Conservation (phyloP, 352 stramenopile genomes). For the Pythium guiyangense region DNA sequence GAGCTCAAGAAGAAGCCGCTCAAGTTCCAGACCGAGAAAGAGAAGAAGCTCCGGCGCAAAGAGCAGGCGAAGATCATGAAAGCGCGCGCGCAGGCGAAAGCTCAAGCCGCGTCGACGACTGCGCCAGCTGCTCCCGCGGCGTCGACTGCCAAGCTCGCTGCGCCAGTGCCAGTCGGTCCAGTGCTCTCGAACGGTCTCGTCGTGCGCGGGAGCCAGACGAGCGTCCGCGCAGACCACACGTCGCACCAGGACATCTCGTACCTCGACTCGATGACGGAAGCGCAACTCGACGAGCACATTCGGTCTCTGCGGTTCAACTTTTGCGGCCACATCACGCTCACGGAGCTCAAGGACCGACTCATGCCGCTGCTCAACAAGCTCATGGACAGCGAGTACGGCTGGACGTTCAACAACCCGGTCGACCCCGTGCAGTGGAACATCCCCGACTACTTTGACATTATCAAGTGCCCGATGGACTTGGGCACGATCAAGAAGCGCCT, state of each 20-base stretch:
- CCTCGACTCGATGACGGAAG: slow-evolving; percentile 83
- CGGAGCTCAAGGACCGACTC: slow-evolving; percentile 78
- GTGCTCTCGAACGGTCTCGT: slow-evolving; percentile 55
- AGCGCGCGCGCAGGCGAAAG: slow-evolving; percentile 67
- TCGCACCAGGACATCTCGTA: slow-evolving; percentile 87
- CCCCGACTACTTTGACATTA: slow-evolving; percentile 89
- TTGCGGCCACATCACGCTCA: slow-evolving; percentile 77
- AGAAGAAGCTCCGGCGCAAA: slow-evolving; percentile 82
- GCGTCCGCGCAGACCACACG: slow-evolving; percentile 50
- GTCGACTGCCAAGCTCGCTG: background rate
- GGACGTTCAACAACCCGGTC: slow-evolving; percentile 93
- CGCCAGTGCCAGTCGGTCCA: slow-evolving; percentile 2
- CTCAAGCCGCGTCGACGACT: slow-evolving; percentile 27
- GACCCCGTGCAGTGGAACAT: slow-evolving; percentile 94
- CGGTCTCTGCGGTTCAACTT: slow-evolving; percentile 87
- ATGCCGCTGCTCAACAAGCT: slow-evolving; percentile 82
- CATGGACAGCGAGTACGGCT: slow-evolving; percentile 87
- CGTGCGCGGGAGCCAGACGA: slow-evolving; percentile 60
- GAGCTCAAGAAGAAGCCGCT: slow-evolving; percentile 74
- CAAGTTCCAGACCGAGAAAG: slow-evolving; percentile 80
- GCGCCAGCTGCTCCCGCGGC: slow-evolving; percentile 1
- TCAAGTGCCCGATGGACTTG: slow-evolving; percentile 98
- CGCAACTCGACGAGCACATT: slow-evolving; percentile 86
- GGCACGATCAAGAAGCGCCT: slow-evolving; percentile 97
- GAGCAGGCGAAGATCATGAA: slow-evolving; percentile 81